Base-by-base conservation (phyloP, 495 filamentous ascomycete species). In the Daldinia caldariorum region DNA sequence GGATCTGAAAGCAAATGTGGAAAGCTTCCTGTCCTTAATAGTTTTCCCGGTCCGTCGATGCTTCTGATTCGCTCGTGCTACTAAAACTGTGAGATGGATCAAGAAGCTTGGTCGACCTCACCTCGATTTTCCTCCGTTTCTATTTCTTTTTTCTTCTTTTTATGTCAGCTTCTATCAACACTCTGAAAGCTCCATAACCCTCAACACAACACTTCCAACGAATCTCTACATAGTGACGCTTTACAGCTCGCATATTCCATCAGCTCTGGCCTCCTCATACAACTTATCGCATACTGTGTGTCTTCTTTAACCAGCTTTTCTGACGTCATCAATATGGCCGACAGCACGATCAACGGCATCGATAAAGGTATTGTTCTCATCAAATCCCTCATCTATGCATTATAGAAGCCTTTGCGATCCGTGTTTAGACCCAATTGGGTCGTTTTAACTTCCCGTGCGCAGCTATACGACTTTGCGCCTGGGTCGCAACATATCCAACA, bases 251-350 rank as follows among this genome's bases (percentile, higher is more conserved):
- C 45, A 55, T 56, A 32, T 45, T 58, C 20, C 45, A 10, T 56
- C 34, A 29, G 37, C 31, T n/a, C 16, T 43, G 18, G 29, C 45
- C 35, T 34, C 34, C 55, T 57, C 20, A 49, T 16, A 39, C 6
- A 56, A 51, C 29, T 14, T 14, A 5, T 55, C 38, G 20, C 31
- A 66, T 16, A 68, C 72, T 66, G 67, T 71, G 56, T 58, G 34
- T 56, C 32, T 51, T 41, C 66, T 61, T 32, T 20, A 51, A 29
- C 53, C 59, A 43, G 49, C 29, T 67, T 26, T 61, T 62, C 75
- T 77, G 81, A 83, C 81, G 82, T 81, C 81, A 83, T 84, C 74
- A 77, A 76, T 62, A 79, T 79, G 77, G 64, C 77, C 51, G 74
- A 77, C 47, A 78, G 55, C 66, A 81, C 69, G 73, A 71, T 76